Percentiles rank a stretch among this genome's conserved stretches.
Conservation (phyloP, 1,284 basidiomycete genomes). For the Ceratobasidium sp. region DNA sequence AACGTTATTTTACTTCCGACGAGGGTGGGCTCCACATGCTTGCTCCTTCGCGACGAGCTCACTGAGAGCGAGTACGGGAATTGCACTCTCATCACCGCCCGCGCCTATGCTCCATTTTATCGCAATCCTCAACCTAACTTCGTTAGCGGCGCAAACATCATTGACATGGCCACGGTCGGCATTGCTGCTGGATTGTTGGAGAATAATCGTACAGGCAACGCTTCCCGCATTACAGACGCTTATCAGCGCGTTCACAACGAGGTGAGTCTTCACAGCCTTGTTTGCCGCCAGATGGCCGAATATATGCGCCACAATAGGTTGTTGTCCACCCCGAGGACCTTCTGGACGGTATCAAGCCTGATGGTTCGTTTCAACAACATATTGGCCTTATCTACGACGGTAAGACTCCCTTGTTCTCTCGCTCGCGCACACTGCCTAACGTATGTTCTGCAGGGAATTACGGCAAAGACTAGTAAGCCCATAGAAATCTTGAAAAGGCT, state of each 20-base stretch:
- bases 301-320: slow-evolving; percentile 48
- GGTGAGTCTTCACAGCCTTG: not conserved
- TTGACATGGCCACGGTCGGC: slow-evolving; percentile 68
- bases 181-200: slow-evolving; percentile 61
- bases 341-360: slow-evolving; percentile 69
- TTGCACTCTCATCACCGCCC: slow-evolving; percentile 46
- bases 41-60: slow-evolving; percentile 21
- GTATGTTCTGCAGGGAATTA: slow-evolving; percentile 57
- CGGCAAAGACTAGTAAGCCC: slow-evolving; percentile 66
- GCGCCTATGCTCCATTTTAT: slow-evolving; percentile 64
- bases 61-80: slow-evolving; percentile 20
- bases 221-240: slow-evolving; percentile 61
- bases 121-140: slow-evolving; percentile 46
- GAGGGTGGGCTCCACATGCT: not conserved
- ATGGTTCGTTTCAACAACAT: slow-evolving; percentile 73
- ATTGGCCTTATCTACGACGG: slow-evolving; percentile 70
- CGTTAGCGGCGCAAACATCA: slow-evolving; percentile 70
- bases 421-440: not conserved
- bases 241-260: slow-evolving; percentile 57
- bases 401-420: not conserved
- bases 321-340: slow-evolving; percentile 58
- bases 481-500: not conserved
- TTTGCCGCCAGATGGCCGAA: not conserved
- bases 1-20: slow-evolving; percentile 30
- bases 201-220: slow-evolving; percentile 54